Percentiles rank a stretch among this genome's conserved stretches.
Evolutionary conservation across 805 yeast genomes (phyloP).

Genomic region (Wickerhamiella qilinensis): DNA sequence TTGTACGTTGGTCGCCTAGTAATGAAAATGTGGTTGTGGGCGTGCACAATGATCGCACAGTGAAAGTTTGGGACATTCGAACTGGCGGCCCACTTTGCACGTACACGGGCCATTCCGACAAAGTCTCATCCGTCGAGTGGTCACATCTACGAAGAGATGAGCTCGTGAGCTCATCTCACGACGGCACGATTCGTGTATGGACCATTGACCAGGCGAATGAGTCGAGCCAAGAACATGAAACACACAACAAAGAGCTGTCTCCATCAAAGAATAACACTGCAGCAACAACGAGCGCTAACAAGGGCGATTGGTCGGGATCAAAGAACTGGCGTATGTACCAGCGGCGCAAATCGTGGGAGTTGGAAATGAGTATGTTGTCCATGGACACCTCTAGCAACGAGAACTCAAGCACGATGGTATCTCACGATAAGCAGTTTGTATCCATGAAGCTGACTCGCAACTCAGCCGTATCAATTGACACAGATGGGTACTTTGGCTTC

Average conservation of each 20-base stretch:
- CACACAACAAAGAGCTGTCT: neutral
- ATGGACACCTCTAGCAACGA: conserved; percentile 11
- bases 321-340: conserved; percentile 17
- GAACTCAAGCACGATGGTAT: conserved; percentile 12
- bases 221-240: neutral
- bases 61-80: conserved; percentile 65
- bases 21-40: conserved; percentile 51
- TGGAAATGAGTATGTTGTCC: conserved; percentile 9
- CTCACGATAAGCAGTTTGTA: conserved; percentile 16
- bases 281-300: neutral
- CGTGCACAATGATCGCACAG: conserved; percentile 34
- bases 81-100: conserved; percentile 35
- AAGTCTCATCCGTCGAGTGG: conserved; percentile 48
- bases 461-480: conserved; percentile 19
- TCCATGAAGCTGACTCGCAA: conserved; percentile 12
- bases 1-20: conserved; percentile 46
- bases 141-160: conserved; percentile 26
- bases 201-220: conserved; percentile 22
- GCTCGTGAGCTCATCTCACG: conserved; percentile 42
- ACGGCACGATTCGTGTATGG: conserved; percentile 60
- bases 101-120: conserved; percentile 39
- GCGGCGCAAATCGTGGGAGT: conserved; percentile 12
- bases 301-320: conserved; percentile 4
- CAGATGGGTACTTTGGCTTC: conserved; percentile 20
- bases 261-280: too few species aligned